Evolutionary conservation across 306 rosid genomes (phyloP).

Genomic region (Dalbergia oliveri): DNA sequence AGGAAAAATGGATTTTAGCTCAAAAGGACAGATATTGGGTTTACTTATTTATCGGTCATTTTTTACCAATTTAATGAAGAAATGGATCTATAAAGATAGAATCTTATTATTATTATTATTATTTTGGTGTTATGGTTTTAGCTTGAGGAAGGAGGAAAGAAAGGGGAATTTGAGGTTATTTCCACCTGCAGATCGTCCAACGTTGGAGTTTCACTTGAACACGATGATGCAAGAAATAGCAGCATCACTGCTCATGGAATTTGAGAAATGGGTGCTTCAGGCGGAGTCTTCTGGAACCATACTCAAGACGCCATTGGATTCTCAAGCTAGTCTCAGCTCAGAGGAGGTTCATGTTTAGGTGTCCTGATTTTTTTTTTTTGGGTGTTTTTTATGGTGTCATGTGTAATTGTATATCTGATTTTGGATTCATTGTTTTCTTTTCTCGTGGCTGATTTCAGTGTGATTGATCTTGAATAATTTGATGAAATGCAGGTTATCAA

Average conservation of each 20-base stretch:
- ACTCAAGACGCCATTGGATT: slow-evolving; percentile 97
- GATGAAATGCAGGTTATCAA: slow-evolving; percentile 77
- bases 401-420: slow-evolving; percentile 21
- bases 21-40: background rate
- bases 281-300: slow-evolving; percentile 97
- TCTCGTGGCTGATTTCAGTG: slow-evolving; percentile 28
- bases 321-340: slow-evolving; percentile 99
- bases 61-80: slow-evolving; percentile 1
- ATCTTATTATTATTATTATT: background rate
- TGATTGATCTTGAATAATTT: slow-evolving; percentile 39
- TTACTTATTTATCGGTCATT: too few relatives aligned
- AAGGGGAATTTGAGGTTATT: slow-evolving; percentile 86
- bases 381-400: slow-evolving; percentile 34
- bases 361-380: slow-evolving; percentile 63
- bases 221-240: slow-evolving; percentile 99
- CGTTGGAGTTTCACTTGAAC: slow-evolving; percentile 85
- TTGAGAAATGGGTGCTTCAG: slow-evolving; percentile 97
- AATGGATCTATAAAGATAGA: background rate
- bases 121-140: slow-evolving; percentile 49
- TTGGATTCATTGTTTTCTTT: background rate
- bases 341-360: slow-evolving; percentile 99
- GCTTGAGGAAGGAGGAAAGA: slow-evolving; percentile 91
- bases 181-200: slow-evolving; percentile 90
- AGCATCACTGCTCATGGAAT: slow-evolving; percentile 89
- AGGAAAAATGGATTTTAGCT: slow-evolving; percentile 1